These are phyloP conservation scores for Penicillium cataractarum DNA, from an alignment of 495 filamentous ascomycete genomes.

Conservation along the genomic window DNA sequence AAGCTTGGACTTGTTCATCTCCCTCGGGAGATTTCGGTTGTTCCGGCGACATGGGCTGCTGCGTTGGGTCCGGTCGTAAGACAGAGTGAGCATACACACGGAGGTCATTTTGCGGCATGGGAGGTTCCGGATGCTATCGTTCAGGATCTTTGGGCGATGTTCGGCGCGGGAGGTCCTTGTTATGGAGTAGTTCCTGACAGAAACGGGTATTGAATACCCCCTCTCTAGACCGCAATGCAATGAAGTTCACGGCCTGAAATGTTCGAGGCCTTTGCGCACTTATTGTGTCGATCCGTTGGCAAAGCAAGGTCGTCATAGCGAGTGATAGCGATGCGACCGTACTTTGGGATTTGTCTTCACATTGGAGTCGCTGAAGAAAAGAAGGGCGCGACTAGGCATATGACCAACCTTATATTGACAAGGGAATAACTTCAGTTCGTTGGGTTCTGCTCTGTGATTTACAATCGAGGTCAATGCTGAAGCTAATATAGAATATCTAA, in stretches of 20 bases:
- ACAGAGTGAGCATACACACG: conserved; percentile 53
- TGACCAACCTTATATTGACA: not conserved
- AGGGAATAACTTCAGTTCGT: not conserved
- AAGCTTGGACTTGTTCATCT: conserved; percentile 59
- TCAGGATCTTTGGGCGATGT: conserved; percentile 60
- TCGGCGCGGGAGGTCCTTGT: conserved; percentile 47
- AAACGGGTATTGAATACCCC: conserved; percentile 28
- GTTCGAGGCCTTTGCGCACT: too few species aligned
- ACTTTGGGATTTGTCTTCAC: not conserved
- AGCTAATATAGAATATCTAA: not conserved
- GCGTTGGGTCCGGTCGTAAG: conserved; percentile 58
- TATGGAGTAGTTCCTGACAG: conserved; percentile 35
- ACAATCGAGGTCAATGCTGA: not conserved
- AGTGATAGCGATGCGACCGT: not conserved
- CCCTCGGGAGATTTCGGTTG: conserved; percentile 51
- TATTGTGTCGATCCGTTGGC: too few species aligned
- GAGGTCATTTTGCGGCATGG: conserved; percentile 68
- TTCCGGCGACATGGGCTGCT: conserved; percentile 54
- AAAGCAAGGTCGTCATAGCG: too few species aligned
- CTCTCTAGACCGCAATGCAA: not conserved
- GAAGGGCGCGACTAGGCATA: not conserved
- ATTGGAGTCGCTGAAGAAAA: not conserved
- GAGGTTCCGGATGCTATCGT: conserved; percentile 59
- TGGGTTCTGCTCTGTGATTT: not conserved
- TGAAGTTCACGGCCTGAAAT: too few species aligned